phyloP scores from a whole-genome alignment of 768 basidiomycete genomes.

The Lactarius sp. region DNA sequence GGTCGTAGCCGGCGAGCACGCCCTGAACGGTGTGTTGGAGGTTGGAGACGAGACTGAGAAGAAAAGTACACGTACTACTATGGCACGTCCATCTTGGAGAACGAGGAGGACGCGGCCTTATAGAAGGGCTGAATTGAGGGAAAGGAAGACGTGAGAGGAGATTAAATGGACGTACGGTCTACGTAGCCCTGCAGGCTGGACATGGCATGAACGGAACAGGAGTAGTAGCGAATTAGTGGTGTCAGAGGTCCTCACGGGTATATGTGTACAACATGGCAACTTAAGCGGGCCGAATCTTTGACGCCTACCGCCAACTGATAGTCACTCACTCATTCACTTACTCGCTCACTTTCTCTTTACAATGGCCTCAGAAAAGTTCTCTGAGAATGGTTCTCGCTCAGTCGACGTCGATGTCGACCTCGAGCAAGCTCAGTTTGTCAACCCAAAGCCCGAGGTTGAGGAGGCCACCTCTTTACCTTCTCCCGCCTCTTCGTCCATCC shows the following conservation, averaged over 20 bases:
- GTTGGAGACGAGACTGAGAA: neutral
- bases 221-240: neutral
- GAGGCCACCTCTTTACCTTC: conserved; percentile 43
- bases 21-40: conserved; percentile 49
- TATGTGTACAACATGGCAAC: neutral
- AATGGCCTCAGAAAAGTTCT: conserved; percentile 21
- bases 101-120: conserved; percentile 89
- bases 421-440: conserved; percentile 14
- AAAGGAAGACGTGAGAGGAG: neutral
- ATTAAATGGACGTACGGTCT: conserved; percentile 53
- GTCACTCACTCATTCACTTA: neutral
- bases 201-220: conserved; percentile 39
- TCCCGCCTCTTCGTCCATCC: conserved; percentile 45
- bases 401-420: neutral
- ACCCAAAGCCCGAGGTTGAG: conserved; percentile 26
- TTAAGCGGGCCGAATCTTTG: too few species aligned
- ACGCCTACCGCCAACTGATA: conserved; percentile 10
- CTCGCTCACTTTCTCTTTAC: neutral
- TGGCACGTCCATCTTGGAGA: conserved; percentile 92
- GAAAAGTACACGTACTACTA: conserved; percentile 59
- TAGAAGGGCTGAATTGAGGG: neutral
- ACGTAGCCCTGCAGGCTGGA: conserved; percentile 89
- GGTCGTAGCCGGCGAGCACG: conserved; percentile 86
- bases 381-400: conserved; percentile 5
- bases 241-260: conserved; percentile 9